phyloP scores from a whole-genome alignment of 108 stramenopile genomes.

The Cylindrotheca fusiformis region DNA sequence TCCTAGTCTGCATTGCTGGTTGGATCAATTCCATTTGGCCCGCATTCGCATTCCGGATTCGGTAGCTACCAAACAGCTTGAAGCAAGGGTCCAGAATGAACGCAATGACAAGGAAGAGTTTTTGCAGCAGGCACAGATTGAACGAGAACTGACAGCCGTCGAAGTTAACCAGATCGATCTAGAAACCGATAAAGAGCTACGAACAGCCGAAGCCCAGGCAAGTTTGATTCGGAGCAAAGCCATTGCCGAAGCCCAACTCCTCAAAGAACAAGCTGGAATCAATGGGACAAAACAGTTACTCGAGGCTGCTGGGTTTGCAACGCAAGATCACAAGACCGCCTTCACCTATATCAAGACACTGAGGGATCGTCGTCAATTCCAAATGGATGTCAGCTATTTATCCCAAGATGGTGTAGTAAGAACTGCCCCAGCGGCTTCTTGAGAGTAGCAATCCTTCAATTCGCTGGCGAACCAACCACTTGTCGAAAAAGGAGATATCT shows the following conservation, averaged over 20 bases:
- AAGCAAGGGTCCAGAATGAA: slow-evolving; percentile 44
- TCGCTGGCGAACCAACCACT: too few relatives aligned
- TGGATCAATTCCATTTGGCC: slow-evolving; percentile 59
- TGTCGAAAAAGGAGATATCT: too few relatives aligned
- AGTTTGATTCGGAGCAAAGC: slow-evolving; percentile 34
- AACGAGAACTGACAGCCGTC: slow-evolving; percentile 45
- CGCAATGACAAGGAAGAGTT: slow-evolving; percentile 41
- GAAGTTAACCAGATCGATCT: slow-evolving; percentile 45
- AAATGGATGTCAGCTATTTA: slow-evolving; percentile 33
- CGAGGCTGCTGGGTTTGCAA: slow-evolving; percentile 23
- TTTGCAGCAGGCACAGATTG: slow-evolving; percentile 41
- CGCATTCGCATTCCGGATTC: slow-evolving; percentile 43
- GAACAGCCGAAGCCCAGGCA: slow-evolving; percentile 42
- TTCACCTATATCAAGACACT: slow-evolving; percentile 48
- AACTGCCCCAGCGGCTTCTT: slow-evolving; percentile 16
- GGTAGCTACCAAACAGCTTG: slow-evolving; percentile 46
- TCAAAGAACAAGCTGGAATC: slow-evolving; percentile 31
- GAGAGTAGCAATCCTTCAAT: too few relatives aligned
- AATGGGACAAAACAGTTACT: slow-evolving; percentile 36
- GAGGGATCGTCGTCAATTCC: slow-evolving; percentile 19
- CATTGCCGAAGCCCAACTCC: slow-evolving; percentile 17
- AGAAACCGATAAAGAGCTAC: slow-evolving; percentile 24
- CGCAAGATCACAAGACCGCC: slow-evolving; percentile 40
- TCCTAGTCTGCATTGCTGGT: slow-evolving; percentile 30
- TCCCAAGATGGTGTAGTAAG: slow-evolving; percentile 27